These are phyloP conservation scores for Penicillium angulare DNA, from an alignment of 495 filamentous ascomycete species.

Conservation along the genomic window DNA sequence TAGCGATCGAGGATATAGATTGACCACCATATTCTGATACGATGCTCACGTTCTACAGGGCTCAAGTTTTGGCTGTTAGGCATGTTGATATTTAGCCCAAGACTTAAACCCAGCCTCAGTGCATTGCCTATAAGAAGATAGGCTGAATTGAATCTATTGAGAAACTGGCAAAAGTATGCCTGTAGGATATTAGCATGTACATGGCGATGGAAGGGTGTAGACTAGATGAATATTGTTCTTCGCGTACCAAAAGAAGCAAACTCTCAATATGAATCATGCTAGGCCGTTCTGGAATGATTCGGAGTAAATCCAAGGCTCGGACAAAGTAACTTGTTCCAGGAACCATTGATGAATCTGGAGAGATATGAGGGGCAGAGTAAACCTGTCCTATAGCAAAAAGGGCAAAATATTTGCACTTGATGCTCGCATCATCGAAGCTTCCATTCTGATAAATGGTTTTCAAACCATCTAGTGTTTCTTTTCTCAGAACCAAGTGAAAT, in stretches of 20 bases:
- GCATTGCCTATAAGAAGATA: constrained; percentile 37
- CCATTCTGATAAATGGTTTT: constrained; percentile 31
- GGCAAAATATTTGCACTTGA: constrained; percentile 39
- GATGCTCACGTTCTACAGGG: constrained; percentile 35
- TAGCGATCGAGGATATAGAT: constrained; percentile 42
- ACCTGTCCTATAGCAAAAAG: constrained; percentile 38
- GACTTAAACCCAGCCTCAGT: constrained; percentile 30
- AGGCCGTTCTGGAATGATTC: constrained; percentile 35
- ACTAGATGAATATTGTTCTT: no score
- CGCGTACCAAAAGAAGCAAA: constrained; percentile 31
- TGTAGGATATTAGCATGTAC: neutral
- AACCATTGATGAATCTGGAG: constrained; percentile 21
- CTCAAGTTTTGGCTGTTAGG: constrained; percentile 34
- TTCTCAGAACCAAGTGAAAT: constrained; percentile 33
- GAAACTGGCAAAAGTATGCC: constrained; percentile 38
- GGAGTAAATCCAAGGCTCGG: constrained; percentile 29
- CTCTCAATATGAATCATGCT: constrained; percentile 39
- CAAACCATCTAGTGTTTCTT: constrained; percentile 34
- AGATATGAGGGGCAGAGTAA: constrained; percentile 25
- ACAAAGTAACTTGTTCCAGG: constrained; percentile 38
- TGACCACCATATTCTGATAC: constrained; percentile 42
- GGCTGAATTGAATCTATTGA: constrained; percentile 39
- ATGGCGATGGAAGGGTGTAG: neutral
- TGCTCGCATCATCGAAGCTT: constrained; percentile 27
- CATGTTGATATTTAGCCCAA: constrained; percentile 41